Evolutionary conservation across 2,329 filamentous ascomycete genomes (phyloP).

Genomic region (Eutypella sp.): DNA sequence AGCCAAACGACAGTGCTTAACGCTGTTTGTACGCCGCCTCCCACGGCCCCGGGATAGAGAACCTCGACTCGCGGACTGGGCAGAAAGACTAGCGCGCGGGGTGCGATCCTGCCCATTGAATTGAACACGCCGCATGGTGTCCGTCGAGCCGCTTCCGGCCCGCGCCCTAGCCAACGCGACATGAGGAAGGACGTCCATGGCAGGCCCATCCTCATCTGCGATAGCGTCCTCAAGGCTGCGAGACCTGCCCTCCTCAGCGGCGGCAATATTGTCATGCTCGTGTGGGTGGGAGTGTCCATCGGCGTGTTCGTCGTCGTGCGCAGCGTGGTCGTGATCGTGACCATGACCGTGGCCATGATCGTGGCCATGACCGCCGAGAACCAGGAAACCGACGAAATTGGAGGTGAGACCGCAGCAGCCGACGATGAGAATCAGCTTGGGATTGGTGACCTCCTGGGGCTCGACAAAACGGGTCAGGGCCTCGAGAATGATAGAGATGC

Average conservation of each 20-base stretch:
- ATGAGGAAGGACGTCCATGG: constrained; percentile 59
- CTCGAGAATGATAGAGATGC: constrained; percentile 93
- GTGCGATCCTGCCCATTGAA: constrained; percentile 31
- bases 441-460: constrained; percentile 80
- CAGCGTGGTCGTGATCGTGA: constrained; percentile 48
- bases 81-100: constrained; percentile 16
- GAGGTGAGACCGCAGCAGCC: constrained; percentile 80
- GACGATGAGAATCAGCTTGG: constrained; percentile 82
- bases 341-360: constrained; percentile 79
- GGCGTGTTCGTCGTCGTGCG: constrained; percentile 39
- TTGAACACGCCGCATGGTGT: constrained; percentile 34
- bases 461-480: constrained; percentile 89
- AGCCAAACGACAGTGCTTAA: constrained; percentile 54
- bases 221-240: constrained; percentile 36
- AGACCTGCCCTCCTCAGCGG: constrained; percentile 49
- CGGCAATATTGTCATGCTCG: constrained; percentile 29
- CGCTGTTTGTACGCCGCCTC: constrained; percentile 41
- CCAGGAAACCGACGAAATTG: constrained; percentile 81
- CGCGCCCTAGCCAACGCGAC: constrained; percentile 49
- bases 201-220: constrained; percentile 51
- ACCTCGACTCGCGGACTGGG: constrained; percentile 20
- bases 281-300: constrained; percentile 45
- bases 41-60: constrained; percentile 36
- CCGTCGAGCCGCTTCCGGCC: constrained; percentile 25
- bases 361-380: constrained; percentile 92